These are phyloP conservation scores for Neobulgaria alba DNA, from an alignment of 2,329 filamentous ascomycete genomes.

Conservation along the genomic window DNA sequence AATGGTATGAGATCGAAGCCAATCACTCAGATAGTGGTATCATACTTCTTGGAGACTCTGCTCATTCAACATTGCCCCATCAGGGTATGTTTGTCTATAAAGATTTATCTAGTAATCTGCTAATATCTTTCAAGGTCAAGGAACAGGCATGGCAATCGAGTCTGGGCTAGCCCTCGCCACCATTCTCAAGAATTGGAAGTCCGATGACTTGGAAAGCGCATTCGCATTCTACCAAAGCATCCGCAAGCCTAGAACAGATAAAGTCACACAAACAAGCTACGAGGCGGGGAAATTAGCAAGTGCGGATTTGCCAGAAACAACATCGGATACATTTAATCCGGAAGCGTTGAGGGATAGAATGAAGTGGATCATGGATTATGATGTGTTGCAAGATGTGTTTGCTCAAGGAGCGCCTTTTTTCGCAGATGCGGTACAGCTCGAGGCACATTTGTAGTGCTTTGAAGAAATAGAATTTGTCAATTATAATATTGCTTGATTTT, in stretches of 20 bases:
- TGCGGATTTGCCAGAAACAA: neutral
- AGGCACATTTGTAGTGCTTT: no score
- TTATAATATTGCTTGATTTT: no score
- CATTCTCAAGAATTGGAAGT: neutral
- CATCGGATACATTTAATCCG: neutral
- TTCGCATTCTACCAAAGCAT: neutral
- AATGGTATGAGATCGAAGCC: no score
- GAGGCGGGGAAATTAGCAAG: neutral
- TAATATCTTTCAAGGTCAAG: neutral
- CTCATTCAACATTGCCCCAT: constrained; percentile 7
- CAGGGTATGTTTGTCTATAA: neutral
- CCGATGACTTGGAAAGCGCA: neutral
- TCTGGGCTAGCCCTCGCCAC: neutral
- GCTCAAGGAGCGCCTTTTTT: neutral
- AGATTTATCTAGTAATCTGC: no score
- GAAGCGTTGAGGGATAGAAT: neutral
- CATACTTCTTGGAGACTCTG: constrained; percentile 7
- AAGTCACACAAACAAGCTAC: neutral
- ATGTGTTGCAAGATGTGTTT: neutral
- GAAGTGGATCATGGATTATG: neutral
- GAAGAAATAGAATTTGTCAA: no score
- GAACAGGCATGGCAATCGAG: neutral
- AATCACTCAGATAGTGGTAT: no score
- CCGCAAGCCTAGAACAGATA: neutral
- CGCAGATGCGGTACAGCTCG: no score